Evolutionary conservation across 1,284 basidiomycete species (phyloP).

Genomic region (Tylopilus sp.): DNA sequence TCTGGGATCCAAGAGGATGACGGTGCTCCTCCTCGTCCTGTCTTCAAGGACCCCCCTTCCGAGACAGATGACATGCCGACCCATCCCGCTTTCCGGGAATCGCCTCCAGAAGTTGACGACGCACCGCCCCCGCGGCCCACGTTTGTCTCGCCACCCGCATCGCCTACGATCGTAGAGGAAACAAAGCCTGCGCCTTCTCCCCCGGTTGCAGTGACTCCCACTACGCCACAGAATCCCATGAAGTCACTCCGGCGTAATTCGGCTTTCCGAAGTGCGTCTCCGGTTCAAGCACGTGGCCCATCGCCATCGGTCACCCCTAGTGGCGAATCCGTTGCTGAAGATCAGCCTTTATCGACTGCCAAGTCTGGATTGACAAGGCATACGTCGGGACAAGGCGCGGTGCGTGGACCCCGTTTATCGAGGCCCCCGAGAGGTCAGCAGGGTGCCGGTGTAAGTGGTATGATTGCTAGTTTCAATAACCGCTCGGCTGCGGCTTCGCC

Average conservation of each 20-base stretch:
- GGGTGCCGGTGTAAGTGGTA: conserved; percentile 46
- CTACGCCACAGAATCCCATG: conserved; percentile 43
- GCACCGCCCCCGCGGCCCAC: conserved; percentile 32
- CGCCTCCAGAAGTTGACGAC: conserved; percentile 36
- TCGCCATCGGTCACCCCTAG: conserved; percentile 36
- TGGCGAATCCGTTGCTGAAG: conserved; percentile 35
- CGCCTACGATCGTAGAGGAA: conserved; percentile 31
- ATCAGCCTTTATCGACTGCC: conserved; percentile 30
- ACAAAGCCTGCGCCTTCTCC: conserved; percentile 28
- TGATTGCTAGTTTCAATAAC: conserved; percentile 55
- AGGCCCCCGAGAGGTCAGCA: conserved; percentile 41
- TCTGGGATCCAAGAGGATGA: conserved; percentile 21
- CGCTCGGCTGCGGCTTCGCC: conserved; percentile 39
- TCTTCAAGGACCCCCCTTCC: conserved; percentile 30
- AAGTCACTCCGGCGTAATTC: conserved; percentile 31
- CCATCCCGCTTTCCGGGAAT: conserved; percentile 37
- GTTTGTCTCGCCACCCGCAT: conserved; percentile 31
- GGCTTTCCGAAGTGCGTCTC: conserved; percentile 31
- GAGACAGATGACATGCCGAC: conserved; percentile 38
- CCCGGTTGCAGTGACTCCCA: conserved; percentile 42
- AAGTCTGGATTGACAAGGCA: conserved; percentile 39
- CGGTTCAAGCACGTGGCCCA: conserved; percentile 38
- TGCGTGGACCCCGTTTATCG: conserved; percentile 51
- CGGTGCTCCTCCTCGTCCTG: conserved; percentile 34
- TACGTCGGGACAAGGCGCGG: conserved; percentile 42